Evolutionary conservation across 805 yeast genomes (phyloP).

Genomic region (Yarrowia osloensis): DNA sequence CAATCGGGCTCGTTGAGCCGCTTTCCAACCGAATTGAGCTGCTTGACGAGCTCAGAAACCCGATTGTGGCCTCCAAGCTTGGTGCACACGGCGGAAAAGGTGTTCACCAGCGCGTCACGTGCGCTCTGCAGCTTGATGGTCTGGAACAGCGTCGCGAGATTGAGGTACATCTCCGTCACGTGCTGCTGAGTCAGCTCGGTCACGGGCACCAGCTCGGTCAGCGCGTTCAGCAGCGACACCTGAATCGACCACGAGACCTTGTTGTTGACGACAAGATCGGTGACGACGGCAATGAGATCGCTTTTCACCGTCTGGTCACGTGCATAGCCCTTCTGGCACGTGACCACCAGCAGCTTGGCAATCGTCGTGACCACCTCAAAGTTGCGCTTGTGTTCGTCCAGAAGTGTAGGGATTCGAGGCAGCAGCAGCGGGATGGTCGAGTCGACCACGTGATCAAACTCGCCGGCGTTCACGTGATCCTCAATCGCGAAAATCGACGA

Average conservation of each 20-base stretch:
- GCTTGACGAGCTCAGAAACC: conserved; percentile 58
- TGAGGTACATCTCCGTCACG: conserved; percentile 45
- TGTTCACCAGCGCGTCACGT: conserved; percentile 60
- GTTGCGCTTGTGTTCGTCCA: conserved; percentile 32
- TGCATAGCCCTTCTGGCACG: conserved; percentile 56
- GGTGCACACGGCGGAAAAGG: conserved; percentile 61
- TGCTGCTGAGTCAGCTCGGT: conserved; percentile 33
- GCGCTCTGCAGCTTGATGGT: conserved; percentile 60
- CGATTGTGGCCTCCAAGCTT: conserved; percentile 46
- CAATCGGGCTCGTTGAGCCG: conserved; percentile 78
- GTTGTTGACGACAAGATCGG: conserved; percentile 57
- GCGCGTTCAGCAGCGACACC: conserved; percentile 56
- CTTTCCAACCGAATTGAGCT: conserved; percentile 64
- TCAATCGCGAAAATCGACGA: conserved; percentile 53
- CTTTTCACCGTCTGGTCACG: conserved; percentile 56
- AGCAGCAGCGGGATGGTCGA: conserved; percentile 42
- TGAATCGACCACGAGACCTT: conserved; percentile 45
- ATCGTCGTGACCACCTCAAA: conserved; percentile 35
- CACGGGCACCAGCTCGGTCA: conserved; percentile 56
- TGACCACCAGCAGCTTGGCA: conserved; percentile 35
- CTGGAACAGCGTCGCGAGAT: conserved; percentile 60
- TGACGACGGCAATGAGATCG: conserved; percentile 57
- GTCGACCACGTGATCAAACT: conserved; percentile 10
- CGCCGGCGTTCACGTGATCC: conserved; percentile 49
- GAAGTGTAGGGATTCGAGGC: conserved; percentile 34